Evolutionary conservation across 2,329 filamentous ascomycete genomes (phyloP), one percentile per base, ranked within the genome.

Genomic region (Colletotrichum kahawae): DNA sequence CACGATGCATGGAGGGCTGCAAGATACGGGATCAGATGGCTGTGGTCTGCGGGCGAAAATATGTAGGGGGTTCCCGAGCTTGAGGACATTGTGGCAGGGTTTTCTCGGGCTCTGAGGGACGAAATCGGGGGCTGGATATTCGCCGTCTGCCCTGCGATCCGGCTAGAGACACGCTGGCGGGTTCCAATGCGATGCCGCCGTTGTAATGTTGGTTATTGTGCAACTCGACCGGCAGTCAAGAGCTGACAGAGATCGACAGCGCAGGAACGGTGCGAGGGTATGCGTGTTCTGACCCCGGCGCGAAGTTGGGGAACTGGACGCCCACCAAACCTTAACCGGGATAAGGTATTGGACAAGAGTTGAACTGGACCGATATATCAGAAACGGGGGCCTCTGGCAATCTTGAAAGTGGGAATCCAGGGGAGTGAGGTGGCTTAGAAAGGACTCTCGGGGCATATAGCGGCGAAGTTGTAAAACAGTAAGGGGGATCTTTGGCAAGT

Each of bases 1-100:
- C 91, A 92, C 16, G 87, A 86, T 74, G 87, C 88, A 77, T 93
- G 91, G 29, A 93, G 85, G 62, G 87, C 86, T 43, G 90, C 90
- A 21, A 93, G 85, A 78, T 90, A 90, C 18, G 88, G 86, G 29
- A 91, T 85, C 27, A 92, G 85, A 78, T 90, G 87, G 33, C 83
- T 79, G 78, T 93, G 89, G 43, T 84, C 81, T 9, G 79, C 80
- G 4, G 86, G 82, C 31, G 84, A 82, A 81, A 89, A 90, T 77
- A 87, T 77, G 65, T 85, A 77, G 34, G 74, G 65, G 21, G 69
- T 74, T 34, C 75, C 75, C 16, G 75, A 74, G 62, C 33, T 70
- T 29, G 70, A 67, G 31, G 76, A 56, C 76, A 77, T 77, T 43
- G n/a, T 54, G 27, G 14, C 24, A 36, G 27, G 21, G 7, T 51